Percentiles rank a stretch among this genome's conserved stretches.
Conservation (phyloP, 2,329 filamentous ascomycete genomes). For the Pyrenophora graminea region DNA sequence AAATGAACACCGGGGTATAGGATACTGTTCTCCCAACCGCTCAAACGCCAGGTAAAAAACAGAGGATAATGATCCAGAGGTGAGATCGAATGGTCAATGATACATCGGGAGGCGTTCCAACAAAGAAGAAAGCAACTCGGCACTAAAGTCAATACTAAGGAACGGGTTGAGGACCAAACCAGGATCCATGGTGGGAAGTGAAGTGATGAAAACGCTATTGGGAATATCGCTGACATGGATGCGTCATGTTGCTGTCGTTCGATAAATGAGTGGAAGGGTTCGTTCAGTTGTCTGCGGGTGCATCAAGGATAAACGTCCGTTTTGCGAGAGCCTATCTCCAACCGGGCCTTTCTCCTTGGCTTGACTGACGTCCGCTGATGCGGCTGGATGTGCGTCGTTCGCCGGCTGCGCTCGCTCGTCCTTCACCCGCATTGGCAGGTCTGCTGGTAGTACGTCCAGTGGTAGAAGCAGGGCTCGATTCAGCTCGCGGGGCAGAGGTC, state of each 20-base stretch:
- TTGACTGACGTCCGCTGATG: conserved; percentile 30
- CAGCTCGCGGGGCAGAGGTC: conserved; percentile 19
- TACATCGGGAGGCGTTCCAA: conserved; percentile 1
- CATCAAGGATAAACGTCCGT: conserved; percentile 9
- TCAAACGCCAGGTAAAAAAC: conserved; percentile 17
- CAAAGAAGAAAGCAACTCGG: neutral
- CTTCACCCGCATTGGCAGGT: conserved; percentile 31
- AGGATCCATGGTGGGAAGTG: conserved; percentile 24
- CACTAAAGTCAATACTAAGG: conserved; percentile 19
- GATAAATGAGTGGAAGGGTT: neutral
- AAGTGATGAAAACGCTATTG: neutral
- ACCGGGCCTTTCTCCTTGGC: conserved; percentile 24
- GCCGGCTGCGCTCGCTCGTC: conserved; percentile 26
- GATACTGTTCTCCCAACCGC: conserved; percentile 27
- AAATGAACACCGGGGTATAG: conserved; percentile 30
- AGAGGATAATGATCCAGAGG: conserved; percentile 12
- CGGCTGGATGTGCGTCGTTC: conserved; percentile 30
- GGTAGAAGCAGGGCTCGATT: conserved; percentile 12
- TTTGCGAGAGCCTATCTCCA: conserved; percentile 34
- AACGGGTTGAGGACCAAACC: conserved; percentile 18
- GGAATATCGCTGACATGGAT: conserved; percentile 1
- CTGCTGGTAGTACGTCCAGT: conserved; percentile 29
- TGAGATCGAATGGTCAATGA: conserved; percentile 11
- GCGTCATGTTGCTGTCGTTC: conserved; percentile 6
- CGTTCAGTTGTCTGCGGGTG: neutral